phyloP scores from a whole-genome alignment of 1,139 yeast genomes.

The Geotrichum restrictum region DNA sequence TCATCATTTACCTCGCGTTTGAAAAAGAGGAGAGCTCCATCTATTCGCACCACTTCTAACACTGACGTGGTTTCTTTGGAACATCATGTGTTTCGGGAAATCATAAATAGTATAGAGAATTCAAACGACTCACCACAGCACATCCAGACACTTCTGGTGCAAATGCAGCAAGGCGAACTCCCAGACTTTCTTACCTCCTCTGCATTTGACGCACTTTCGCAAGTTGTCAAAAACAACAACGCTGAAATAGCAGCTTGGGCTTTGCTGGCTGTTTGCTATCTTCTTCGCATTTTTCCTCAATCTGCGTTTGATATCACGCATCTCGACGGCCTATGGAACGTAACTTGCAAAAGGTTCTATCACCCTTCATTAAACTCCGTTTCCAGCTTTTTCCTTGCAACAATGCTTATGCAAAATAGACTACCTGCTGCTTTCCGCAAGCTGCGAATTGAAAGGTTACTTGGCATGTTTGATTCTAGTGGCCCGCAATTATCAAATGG shows the following conservation, averaged over 20 bases:
- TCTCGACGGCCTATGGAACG: constrained; percentile 17
- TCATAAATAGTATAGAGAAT: neutral
- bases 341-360: constrained; percentile 16
- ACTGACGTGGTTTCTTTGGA: neutral
- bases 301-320: neutral
- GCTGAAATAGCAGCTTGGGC: constrained; percentile 15
- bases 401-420: constrained; percentile 10
- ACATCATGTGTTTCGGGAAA: constrained; percentile 8
- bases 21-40: constrained; percentile 2
- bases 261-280: constrained; percentile 6
- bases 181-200: neutral
- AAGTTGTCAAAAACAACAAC: neutral
- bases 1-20: neutral
- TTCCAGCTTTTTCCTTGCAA: constrained; percentile 12
- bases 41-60: neutral
- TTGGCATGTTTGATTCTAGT: constrained; percentile 18
- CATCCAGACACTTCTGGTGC: constrained; percentile 9
- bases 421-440: constrained; percentile 2
- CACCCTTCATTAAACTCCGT: constrained; percentile 11
- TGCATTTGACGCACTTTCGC: constrained; percentile 3
- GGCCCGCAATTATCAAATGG: constrained; percentile 19
- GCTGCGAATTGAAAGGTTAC: constrained; percentile 10
- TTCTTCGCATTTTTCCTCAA: neutral
- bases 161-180: constrained; percentile 7
- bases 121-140: neutral